Conservation (phyloP, 306 rosid species). For the Bauhinia variegata region DNA sequence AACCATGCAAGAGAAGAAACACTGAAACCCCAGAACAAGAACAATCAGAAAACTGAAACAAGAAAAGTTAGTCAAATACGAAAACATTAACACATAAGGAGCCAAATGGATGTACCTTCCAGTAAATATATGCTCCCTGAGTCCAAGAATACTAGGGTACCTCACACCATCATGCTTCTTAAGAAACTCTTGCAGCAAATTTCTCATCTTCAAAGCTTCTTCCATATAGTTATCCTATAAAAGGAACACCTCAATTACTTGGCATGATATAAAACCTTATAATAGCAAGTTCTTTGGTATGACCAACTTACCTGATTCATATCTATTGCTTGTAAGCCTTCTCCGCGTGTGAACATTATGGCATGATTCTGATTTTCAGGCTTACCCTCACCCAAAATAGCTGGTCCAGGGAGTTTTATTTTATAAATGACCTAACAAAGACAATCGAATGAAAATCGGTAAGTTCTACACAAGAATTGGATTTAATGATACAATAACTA, state of each 20-base stretch:
- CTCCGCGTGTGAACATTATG: conserved; percentile 92
- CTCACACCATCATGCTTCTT: conserved; percentile 90
- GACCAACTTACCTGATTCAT: conserved; percentile 84
- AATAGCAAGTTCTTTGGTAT: not conserved
- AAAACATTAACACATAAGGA: not conserved
- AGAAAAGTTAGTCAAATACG: not conserved
- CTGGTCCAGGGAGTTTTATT: conserved; percentile 97
- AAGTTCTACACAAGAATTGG: conserved; percentile 15
- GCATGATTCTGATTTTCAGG: conserved; percentile 99
- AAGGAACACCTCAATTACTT: conserved; percentile 29
- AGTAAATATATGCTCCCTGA: conserved; percentile 96
- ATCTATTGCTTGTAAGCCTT: conserved; percentile 94
- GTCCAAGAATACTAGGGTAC: conserved; percentile 87
- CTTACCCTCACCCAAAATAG: conserved; percentile 96
- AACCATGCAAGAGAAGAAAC: conserved; percentile 99
- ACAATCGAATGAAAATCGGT: conserved; percentile 25
- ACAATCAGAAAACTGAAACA: conserved; percentile 33
- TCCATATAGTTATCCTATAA: conserved; percentile 94
- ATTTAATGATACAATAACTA: conserved; percentile 1
- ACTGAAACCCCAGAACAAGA: conserved; percentile 58
- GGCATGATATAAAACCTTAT: conserved; percentile 18
- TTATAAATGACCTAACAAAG: conserved; percentile 76
- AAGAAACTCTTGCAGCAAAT: conserved; percentile 90
- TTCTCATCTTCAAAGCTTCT: conserved; percentile 98
- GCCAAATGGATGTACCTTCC: conserved; percentile 63